Percentiles rank a stretch among this genome's conserved stretches.
phyloP scores from a whole-genome alignment of 2,329 filamentous ascomycete genomes.

The Chaetoscypha palmicola region DNA sequence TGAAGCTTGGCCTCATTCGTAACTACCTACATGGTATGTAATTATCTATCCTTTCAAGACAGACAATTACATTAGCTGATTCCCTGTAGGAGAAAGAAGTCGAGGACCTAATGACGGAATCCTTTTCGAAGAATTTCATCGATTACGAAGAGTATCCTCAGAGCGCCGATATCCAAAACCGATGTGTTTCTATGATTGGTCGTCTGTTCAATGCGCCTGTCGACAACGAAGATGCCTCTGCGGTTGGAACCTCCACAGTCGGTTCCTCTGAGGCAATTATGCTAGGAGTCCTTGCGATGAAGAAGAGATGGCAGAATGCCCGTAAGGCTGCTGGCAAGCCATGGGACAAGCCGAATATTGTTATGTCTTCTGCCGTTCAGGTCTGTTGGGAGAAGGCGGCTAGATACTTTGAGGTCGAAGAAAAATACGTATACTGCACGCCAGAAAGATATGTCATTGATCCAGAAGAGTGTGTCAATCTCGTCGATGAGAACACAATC shows the following conservation, averaged over 20 bases:
- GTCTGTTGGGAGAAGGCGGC: slow-evolving; percentile 95
- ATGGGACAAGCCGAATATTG: slow-evolving; percentile 73
- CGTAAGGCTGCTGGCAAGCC: slow-evolving; percentile 78
- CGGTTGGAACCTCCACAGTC: slow-evolving; percentile 81
- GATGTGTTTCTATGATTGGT: slow-evolving; percentile 86
- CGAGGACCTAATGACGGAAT: slow-evolving; percentile 90
- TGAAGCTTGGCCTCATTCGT: slow-evolving; percentile 81
- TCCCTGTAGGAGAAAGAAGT: slow-evolving; percentile 77
- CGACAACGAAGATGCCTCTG: slow-evolving; percentile 47
- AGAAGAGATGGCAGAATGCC: slow-evolving; percentile 87
- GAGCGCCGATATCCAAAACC: slow-evolving; percentile 80
- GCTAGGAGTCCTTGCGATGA: slow-evolving; percentile 83
- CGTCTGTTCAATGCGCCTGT: slow-evolving; percentile 76
- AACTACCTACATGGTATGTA: slow-evolving; percentile 83
- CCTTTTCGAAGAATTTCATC: slow-evolving; percentile 93
- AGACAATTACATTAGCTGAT: slow-evolving; percentile 4
- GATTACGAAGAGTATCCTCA: slow-evolving; percentile 82
- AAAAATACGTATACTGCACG: slow-evolving; percentile 67
- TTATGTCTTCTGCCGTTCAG: slow-evolving; percentile 95
- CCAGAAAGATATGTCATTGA: slow-evolving; percentile 57
- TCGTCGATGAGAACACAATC: slow-evolving; percentile 68
- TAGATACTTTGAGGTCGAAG: slow-evolving; percentile 87
- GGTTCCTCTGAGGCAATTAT: slow-evolving; percentile 87
- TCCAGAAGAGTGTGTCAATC: slow-evolving; percentile 50
- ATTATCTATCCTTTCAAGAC: not conserved